A percentile compares a stretch with the other conserved stretches of the same genome.
phyloP scores from a whole-genome alignment of 257 asterid genomes.

The Fraxinus cuspidata region DNA sequence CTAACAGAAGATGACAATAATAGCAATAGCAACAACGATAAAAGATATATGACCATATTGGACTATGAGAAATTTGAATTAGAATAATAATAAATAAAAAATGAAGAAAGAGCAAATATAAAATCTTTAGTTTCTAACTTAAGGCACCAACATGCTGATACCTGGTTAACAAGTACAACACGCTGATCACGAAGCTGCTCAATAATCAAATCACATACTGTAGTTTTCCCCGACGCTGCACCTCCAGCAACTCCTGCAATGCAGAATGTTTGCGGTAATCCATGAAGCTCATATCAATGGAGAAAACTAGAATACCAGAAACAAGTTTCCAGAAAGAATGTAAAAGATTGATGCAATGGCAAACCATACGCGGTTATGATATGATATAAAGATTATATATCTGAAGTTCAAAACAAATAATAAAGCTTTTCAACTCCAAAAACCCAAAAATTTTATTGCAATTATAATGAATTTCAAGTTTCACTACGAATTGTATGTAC shows the following conservation, averaged over 20 bases:
- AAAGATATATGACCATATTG: background rate
- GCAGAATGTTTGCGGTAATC: constrained; percentile 22
- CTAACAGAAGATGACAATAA: background rate
- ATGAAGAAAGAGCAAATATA: background rate
- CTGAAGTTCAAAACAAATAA: background rate
- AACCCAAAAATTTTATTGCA: background rate
- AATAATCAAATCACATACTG: constrained; percentile 97
- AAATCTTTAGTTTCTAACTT: background rate
- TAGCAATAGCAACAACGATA: background rate
- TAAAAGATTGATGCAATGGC: background rate
- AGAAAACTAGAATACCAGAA: background rate
- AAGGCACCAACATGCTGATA: constrained; percentile 19
- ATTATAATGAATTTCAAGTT: background rate
- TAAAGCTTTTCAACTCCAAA: background rate
- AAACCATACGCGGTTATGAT: background rate
- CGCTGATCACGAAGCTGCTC: constrained; percentile 99
- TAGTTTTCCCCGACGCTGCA: constrained; percentile 97
- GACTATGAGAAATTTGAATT: background rate
- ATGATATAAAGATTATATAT: background rate
- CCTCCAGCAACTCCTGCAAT: constrained; percentile 97
- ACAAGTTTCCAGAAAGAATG: background rate
- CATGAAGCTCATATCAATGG: constrained; percentile 12
- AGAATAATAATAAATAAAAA: background rate
- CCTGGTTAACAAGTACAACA: constrained; percentile 98
- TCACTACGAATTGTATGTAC: background rate